A percentile compares a stretch with the other conserved stretches of the same genome.
phyloP scores from a whole-genome alignment of 164 flowering plant species.

The Nymphaea colorata region DNA sequence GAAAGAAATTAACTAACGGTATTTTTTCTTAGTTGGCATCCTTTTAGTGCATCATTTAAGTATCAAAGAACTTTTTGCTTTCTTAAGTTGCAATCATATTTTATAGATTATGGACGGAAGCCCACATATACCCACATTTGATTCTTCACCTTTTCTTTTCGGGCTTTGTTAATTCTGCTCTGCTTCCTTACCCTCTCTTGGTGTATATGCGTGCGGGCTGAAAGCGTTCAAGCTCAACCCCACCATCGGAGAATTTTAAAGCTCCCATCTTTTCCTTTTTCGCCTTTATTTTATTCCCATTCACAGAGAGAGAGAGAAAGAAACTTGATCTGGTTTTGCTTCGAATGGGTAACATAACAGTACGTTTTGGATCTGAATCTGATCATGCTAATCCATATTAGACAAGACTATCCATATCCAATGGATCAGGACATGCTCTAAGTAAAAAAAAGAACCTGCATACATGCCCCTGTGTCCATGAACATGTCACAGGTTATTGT shows the following conservation, averaged over 20 bases:
- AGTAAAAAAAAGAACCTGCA: too few relatives aligned
- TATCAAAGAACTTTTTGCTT: not conserved
- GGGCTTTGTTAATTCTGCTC: not conserved
- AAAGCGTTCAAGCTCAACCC: slow-evolving; percentile 31
- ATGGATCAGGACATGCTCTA: not conserved
- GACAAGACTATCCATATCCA: too few relatives aligned
- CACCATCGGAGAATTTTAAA: slow-evolving; percentile 26
- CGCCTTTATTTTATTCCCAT: slow-evolving; percentile 26
- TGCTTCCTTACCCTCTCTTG: not conserved
- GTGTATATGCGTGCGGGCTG: not conserved
- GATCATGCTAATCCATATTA: too few relatives aligned
- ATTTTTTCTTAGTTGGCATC: not conserved
- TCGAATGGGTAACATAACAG: too few relatives aligned
- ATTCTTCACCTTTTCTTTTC: not conserved
- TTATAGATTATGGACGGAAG: not conserved
- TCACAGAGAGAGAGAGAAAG: not conserved
- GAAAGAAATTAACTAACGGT: too few relatives aligned
- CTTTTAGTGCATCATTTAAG: not conserved
- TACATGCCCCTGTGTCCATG: too few relatives aligned
- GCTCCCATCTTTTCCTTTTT: slow-evolving; percentile 13
- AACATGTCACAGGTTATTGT: too few relatives aligned
- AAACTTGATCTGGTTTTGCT: not conserved
- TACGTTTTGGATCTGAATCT: too few relatives aligned
- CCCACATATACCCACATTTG: not conserved
- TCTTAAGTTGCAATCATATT: not conserved